Percentiles rank a stretch among this genome's conserved stretches.
phyloP scores from a whole-genome alignment of 257 asterid genomes.

The Scutellaria galericulata region DNA sequence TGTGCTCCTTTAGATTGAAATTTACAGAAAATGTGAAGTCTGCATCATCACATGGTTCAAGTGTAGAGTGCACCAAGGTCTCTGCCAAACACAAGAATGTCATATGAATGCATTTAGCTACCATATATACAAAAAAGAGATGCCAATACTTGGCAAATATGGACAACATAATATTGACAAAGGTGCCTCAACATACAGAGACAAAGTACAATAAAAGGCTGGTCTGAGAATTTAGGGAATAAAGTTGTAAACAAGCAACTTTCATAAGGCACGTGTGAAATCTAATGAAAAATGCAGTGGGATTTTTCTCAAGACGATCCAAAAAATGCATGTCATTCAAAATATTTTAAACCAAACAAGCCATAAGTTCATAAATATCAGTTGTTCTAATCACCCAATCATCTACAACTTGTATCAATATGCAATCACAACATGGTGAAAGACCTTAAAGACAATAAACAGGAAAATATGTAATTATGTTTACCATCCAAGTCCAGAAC shows the following conservation, averaged over 20 bases:
- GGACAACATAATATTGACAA: slow-evolving; percentile 7
- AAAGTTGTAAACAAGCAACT: slow-evolving; percentile 16
- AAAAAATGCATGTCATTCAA: not conserved
- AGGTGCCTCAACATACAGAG: not conserved
- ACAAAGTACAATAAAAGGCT: slow-evolving; percentile 13
- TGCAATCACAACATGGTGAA: not conserved
- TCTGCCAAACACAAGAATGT: slow-evolving; percentile 59
- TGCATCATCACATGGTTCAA: slow-evolving; percentile 82
- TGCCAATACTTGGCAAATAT: not conserved
- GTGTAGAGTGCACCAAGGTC: slow-evolving; percentile 98
- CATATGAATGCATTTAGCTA: slow-evolving; percentile 15
- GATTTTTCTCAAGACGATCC: not conserved
- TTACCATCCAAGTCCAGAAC: slow-evolving; percentile 97
- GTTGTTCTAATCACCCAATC: not conserved
- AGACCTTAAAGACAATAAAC: not conserved
- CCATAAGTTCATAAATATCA: not conserved
- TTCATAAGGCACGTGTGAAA: not conserved
- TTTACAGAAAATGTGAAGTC: slow-evolving; percentile 91
- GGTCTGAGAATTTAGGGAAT: not conserved
- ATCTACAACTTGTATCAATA: slow-evolving; percentile 6
- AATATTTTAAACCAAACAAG: slow-evolving; percentile 17
- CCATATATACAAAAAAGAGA: not conserved
- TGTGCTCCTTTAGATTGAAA: slow-evolving; percentile 76
- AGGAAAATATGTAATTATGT: slow-evolving; percentile 24
- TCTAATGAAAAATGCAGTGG: not conserved